phyloP scores from a whole-genome alignment of 2,329 filamentous ascomycete species.

The Daldinia sp. region DNA sequence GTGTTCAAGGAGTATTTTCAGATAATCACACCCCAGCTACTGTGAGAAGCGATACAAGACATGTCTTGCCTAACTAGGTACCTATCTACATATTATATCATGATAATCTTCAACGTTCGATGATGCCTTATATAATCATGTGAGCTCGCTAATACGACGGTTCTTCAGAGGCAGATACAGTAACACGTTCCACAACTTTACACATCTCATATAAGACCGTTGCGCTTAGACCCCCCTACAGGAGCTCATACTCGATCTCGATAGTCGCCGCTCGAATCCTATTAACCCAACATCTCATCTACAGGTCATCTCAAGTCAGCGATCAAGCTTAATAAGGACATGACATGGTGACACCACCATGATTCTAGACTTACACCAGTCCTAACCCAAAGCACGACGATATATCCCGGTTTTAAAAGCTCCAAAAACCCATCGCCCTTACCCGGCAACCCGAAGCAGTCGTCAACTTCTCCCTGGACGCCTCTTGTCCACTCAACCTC shows the following conservation, averaged over 20 bases:
- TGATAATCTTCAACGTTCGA: too few species aligned
- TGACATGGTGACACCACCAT: too few species aligned
- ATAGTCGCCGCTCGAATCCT: constrained; percentile 29
- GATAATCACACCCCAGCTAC: too few species aligned
- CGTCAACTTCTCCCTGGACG: constrained; percentile 6
- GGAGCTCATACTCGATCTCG: constrained; percentile 30
- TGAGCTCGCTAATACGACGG: too few species aligned
- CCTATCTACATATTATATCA: too few species aligned
- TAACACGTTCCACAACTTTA: neutral
- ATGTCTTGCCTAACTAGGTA: too few species aligned
- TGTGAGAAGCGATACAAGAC: too few species aligned
- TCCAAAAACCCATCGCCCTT: constrained; percentile 29
- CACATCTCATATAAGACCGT: neutral
- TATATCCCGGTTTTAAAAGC: constrained; percentile 16
- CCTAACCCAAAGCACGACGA: constrained; percentile 33
- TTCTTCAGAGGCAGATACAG: too few species aligned
- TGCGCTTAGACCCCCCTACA: neutral
- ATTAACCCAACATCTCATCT: constrained; percentile 27
- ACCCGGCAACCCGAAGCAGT: constrained; percentile 16
- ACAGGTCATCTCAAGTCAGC: constrained; percentile 6
- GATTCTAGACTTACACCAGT: constrained; percentile 25
- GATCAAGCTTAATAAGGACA: neutral
- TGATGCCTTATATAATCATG: too few species aligned
- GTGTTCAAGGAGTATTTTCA: too few species aligned
- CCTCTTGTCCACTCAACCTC: constrained; percentile 27